A percentile compares a stretch with the other conserved stretches of the same genome.
phyloP scores from a whole-genome alignment of 331 rosid genomes.

The Cydonia oblonga region DNA sequence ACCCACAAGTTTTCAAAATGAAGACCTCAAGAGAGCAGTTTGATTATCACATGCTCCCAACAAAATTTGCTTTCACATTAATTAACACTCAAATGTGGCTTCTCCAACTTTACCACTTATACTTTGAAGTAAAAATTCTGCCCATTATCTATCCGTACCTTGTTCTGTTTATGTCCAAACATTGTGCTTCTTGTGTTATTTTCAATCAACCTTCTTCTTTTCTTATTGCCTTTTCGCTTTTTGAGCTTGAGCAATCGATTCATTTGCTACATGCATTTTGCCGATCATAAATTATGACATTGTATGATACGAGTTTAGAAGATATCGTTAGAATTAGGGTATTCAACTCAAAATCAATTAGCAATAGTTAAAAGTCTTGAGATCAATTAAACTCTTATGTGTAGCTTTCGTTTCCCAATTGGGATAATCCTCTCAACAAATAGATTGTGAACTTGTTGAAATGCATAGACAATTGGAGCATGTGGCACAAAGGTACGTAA shows the following conservation, averaged over 20 bases:
- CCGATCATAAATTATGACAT: too few relatives aligned
- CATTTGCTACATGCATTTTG: neutral
- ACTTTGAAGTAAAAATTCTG: neutral
- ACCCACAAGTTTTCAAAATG: too few relatives aligned
- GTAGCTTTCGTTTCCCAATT: neutral
- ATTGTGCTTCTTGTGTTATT: neutral
- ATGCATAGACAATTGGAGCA: too few relatives aligned
- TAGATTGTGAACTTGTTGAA: neutral
- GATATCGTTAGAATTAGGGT: too few relatives aligned
- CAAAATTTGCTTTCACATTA: neutral
- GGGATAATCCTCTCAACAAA: neutral
- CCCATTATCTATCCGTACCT: neutral
- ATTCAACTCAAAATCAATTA: too few relatives aligned
- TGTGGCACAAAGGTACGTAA: too few relatives aligned
- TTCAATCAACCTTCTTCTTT: too few relatives aligned
- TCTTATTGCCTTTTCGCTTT: too few relatives aligned
- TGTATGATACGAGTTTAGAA: too few relatives aligned
- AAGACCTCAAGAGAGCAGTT: too few relatives aligned
- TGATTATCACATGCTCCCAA: too few relatives aligned
- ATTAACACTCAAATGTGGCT: neutral
- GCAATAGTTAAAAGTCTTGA: too few relatives aligned
- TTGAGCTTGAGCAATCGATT: neutral
- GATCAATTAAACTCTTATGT: neutral
- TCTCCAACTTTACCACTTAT: neutral
- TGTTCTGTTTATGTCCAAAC: neutral